These are phyloP conservation scores for Podila epigama DNA, from an alignment of 192 early-diverging fungal species.

Conservation along the genomic window DNA sequence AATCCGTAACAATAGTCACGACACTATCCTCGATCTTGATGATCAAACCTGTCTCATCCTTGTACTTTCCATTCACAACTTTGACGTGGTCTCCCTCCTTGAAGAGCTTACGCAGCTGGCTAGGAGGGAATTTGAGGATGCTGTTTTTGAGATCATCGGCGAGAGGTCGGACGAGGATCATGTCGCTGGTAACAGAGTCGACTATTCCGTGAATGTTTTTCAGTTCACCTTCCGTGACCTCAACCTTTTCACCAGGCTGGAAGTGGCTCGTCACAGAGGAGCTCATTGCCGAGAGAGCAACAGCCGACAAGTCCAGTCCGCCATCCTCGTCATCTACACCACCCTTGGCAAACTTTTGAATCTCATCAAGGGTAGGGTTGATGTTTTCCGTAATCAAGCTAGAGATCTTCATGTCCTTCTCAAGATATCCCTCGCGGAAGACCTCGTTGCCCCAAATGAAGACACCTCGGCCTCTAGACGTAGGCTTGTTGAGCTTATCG, in stretches of 20 bases:
- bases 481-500: constrained; percentile 56
- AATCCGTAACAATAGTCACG: constrained; percentile 80
- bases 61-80: constrained; percentile 86
- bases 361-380: constrained; percentile 92
- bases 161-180: constrained; percentile 75
- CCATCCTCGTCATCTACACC: constrained; percentile 73
- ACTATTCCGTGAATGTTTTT: constrained; percentile 81
- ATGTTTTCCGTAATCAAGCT: constrained; percentile 73
- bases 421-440: constrained; percentile 82
- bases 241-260: constrained; percentile 84
- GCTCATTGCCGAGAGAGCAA: constrained; percentile 55
- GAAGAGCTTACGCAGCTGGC: constrained; percentile 91
- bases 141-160: constrained; percentile 60
- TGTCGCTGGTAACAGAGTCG: constrained; percentile 71
- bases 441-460: constrained; percentile 64
- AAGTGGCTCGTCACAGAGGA: constrained; percentile 63
- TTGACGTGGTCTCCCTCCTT: constrained; percentile 91
- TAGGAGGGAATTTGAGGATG: constrained; percentile 59
- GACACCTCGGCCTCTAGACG: constrained; percentile 66
- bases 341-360: constrained; percentile 80
- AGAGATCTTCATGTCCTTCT: constrained; percentile 79
- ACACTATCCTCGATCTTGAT: constrained; percentile 83
- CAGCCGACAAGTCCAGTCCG: constrained; percentile 60
- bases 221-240: constrained; percentile 86
- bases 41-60: constrained; percentile 89